Evolutionary conservation across 306 rosid species (phyloP).

Genomic region (Cucurbita moschata): DNA sequence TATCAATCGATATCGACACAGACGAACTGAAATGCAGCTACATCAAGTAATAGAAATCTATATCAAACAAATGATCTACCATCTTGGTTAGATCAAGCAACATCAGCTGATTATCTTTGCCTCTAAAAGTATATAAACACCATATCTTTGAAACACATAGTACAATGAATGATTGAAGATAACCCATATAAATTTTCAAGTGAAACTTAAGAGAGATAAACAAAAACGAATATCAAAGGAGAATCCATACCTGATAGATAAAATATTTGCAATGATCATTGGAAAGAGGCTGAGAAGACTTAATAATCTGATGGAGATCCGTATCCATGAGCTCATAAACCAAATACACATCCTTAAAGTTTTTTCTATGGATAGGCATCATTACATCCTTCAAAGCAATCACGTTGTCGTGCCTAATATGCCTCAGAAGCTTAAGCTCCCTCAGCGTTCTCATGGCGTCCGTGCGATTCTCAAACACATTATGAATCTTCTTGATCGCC

Average conservation of each 20-base stretch:
- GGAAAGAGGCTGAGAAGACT: conserved; percentile 58
- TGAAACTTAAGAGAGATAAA: not conserved
- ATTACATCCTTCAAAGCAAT: conserved; percentile 76
- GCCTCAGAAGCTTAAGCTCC: conserved; percentile 69
- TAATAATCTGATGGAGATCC: conserved; percentile 69
- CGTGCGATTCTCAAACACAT: conserved; percentile 44
- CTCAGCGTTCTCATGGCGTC: conserved; percentile 68
- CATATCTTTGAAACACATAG: not conserved
- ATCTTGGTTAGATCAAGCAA: not conserved
- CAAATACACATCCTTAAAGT: conserved; percentile 69
- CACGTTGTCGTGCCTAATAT: conserved; percentile 63
- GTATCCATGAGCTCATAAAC: conserved; percentile 95
- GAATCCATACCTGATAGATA: conserved; percentile 51
- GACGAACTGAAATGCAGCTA: not conserved
- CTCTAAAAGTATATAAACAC: not conserved
- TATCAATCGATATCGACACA: not conserved
- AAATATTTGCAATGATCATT: conserved; percentile 68
- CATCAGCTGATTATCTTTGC: not conserved
- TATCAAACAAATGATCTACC: not conserved
- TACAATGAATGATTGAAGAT: no score
- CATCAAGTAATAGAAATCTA: not conserved
- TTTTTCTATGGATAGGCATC: conserved; percentile 49
- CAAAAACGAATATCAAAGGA: conserved; percentile 4
- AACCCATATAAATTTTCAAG: not conserved
- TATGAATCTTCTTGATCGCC: conserved; percentile 77